Evolutionary conservation across 257 asterid species (phyloP).

Genomic region (Henckelia pumila): DNA sequence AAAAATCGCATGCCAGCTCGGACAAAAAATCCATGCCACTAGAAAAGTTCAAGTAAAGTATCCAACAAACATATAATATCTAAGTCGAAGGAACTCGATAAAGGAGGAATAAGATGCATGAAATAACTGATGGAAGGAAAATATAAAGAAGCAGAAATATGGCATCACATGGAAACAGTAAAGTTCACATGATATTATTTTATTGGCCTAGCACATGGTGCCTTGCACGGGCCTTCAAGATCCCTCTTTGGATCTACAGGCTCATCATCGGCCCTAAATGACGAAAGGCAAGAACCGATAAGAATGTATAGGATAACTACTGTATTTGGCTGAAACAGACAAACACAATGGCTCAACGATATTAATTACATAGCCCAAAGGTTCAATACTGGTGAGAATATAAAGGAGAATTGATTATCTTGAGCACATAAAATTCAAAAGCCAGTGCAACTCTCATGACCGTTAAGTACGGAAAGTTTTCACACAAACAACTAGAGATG

Average conservation of each 20-base stretch:
- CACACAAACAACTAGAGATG: neutral
- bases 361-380: neutral
- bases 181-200: slow-evolving; percentile 49
- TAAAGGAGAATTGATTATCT: neutral
- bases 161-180: neutral
- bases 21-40: neutral
- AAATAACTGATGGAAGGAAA: neutral
- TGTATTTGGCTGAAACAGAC: neutral
- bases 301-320: neutral
- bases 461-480: neutral
- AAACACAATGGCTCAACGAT: neutral
- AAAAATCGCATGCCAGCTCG: neutral
- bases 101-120: neutral
- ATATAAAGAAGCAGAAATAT: slow-evolving; percentile 5
- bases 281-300: slow-evolving; percentile 12
- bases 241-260: slow-evolving; percentile 57
- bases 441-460: neutral
- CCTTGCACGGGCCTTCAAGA: slow-evolving; percentile 63
- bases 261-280: slow-evolving; percentile 62
- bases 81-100: neutral
- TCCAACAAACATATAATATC: no score
- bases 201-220: slow-evolving; percentile 57
- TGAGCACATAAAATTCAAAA: neutral
- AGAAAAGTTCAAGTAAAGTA: no score
- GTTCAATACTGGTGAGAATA: neutral